A percentile compares a stretch with the other conserved stretches of the same genome.
Evolutionary conservation across 1,284 basidiomycete species (phyloP).

Genomic region (Tremellales sp.): DNA sequence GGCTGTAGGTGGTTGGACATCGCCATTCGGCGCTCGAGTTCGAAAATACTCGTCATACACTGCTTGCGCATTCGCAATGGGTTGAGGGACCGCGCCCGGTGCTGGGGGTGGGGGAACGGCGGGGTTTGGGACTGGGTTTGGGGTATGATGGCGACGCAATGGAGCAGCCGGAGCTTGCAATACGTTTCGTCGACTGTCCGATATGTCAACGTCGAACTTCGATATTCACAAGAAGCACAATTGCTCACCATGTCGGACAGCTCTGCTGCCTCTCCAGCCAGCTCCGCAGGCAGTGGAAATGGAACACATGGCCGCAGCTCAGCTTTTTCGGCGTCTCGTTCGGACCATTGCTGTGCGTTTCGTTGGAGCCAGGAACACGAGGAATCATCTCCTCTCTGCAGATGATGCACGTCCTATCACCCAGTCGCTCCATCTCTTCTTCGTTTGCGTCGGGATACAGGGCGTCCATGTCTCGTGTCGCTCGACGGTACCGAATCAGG

Average conservation of each 20-base stretch:
- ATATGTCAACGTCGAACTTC: conserved; percentile 10
- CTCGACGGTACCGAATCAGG: conserved; percentile 84
- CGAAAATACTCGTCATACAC: conserved; percentile 40
- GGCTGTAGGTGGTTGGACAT: conserved; percentile 16
- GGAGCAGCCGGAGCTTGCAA: conserved; percentile 49
- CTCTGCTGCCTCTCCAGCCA: conserved; percentile 93
- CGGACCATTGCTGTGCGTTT: conserved; percentile 55
- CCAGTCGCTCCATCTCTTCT: conserved; percentile 73
- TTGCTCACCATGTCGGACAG: conserved; percentile 87
- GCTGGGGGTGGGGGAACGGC: conserved; percentile 48
- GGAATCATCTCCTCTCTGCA: conserved; percentile 94
- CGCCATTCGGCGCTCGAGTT: conserved; percentile 16
- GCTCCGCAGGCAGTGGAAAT: conserved; percentile 92
- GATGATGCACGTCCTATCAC: conserved; percentile 93
- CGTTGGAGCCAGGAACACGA: conserved; percentile 21
- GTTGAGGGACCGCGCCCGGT: conserved; percentile 56
- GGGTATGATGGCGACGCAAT: conserved; percentile 10
- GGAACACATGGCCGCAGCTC: conserved; percentile 95
- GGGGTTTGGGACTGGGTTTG: conserved; percentile 1
- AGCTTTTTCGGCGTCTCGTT: conserved; percentile 96
- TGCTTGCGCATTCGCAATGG: conserved; percentile 56
- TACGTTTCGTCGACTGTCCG: conserved; percentile 85
- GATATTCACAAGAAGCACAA: conserved; percentile 12
- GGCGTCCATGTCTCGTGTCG: conserved; percentile 94
- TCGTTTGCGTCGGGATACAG: conserved; percentile 90